Evolutionary conservation across 371 early-diverging fungal species (phyloP).

Genomic region (Mucor racemosus): DNA sequence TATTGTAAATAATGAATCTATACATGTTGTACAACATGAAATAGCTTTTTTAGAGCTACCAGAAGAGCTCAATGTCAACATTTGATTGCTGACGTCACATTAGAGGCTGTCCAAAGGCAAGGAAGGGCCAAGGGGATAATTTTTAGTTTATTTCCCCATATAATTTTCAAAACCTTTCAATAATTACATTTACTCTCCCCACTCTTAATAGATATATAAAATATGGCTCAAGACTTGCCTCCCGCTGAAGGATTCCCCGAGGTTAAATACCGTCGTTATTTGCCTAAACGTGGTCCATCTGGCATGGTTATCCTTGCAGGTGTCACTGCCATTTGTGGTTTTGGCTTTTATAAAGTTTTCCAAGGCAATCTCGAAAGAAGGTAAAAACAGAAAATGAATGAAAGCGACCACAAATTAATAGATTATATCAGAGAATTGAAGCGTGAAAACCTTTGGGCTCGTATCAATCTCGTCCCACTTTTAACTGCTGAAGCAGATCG

Average conservation of each 20-base stretch:
- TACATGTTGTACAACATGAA: too few species aligned
- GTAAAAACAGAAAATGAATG: slow-evolving; percentile 36
- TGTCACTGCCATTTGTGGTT: slow-evolving; percentile 55
- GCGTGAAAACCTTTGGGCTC: slow-evolving; percentile 93
- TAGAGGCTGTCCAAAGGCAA: background rate
- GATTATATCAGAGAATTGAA: slow-evolving; percentile 75
- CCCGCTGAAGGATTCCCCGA: slow-evolving; percentile 75
- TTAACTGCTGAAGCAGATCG: slow-evolving; percentile 95
- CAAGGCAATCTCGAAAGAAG: slow-evolving; percentile 79
- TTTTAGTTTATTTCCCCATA: slow-evolving; percentile 5
- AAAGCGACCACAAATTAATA: background rate
- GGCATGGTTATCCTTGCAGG: slow-evolving; percentile 66
- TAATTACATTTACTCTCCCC: slow-evolving; percentile 14
- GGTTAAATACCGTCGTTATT: slow-evolving; percentile 84
- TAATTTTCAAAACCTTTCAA: slow-evolving; percentile 10
- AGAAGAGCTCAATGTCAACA: too few species aligned
- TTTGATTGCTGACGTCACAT: background rate
- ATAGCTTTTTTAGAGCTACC: too few species aligned
- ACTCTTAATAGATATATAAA: slow-evolving; percentile 11
- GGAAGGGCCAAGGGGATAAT: background rate
- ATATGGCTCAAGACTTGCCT: slow-evolving; percentile 70
- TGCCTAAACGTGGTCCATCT: slow-evolving; percentile 89
- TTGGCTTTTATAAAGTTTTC: slow-evolving; percentile 63
- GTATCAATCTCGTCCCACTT: slow-evolving; percentile 88
- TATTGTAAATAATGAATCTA: too few species aligned